Base-by-base conservation (phyloP, 2,329 filamentous ascomycete genomes). In the Colletotrichum higginsianum region DNA sequence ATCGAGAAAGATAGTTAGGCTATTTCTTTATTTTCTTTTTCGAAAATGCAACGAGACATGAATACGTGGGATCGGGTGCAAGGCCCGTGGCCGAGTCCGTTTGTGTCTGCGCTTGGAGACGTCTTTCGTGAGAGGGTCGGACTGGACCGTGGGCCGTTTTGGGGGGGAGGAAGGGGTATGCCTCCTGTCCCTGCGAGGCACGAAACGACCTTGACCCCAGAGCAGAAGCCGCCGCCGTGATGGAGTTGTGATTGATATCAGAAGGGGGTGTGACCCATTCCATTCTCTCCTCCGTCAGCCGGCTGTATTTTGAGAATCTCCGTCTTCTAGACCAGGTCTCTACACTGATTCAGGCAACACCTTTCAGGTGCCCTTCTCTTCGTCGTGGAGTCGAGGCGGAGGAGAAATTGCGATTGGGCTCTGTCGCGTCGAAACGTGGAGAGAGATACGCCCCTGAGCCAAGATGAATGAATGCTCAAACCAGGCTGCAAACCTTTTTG, bases 1-100 rank as follows among this genome's bases (percentile, higher is more conserved):
- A 38, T n/a, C 18, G 50, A 67, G 44, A 50, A 38, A 61, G 44
- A 52, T 30, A 71, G 63, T 42, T 67, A 62, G 63, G 67, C 57
- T 38, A 38, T 11, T 38, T 38, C 8, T 38, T 38, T 11, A 38
- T 38, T 35, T 38, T 35, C 2, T 9, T 35, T 30, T 61, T 62
- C 13, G 30, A 61, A 46, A 52, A 71, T 52, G n/a, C n/a, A 23
- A 61, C 21, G 46, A 9, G n/a, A n/a, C 7, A 11, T 49, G 12
- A 61, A 23, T 3, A 23, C 21, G 15, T 8, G 35, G 35, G 7
- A 23, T 3, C 7, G 12, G 30, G 52, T 15, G 30, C 4, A 38
- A 40, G 15, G 35, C 21, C 35, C 26, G 21, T 16, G 30, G n/a
- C 11, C 30, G 52, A 38, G 23, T 38, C 4, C 11, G 16, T 21